Percentiles rank a stretch among this genome's conserved stretches.
Conservation (phyloP, 352 stramenopile species). For the Phytophthora lateralis region DNA sequence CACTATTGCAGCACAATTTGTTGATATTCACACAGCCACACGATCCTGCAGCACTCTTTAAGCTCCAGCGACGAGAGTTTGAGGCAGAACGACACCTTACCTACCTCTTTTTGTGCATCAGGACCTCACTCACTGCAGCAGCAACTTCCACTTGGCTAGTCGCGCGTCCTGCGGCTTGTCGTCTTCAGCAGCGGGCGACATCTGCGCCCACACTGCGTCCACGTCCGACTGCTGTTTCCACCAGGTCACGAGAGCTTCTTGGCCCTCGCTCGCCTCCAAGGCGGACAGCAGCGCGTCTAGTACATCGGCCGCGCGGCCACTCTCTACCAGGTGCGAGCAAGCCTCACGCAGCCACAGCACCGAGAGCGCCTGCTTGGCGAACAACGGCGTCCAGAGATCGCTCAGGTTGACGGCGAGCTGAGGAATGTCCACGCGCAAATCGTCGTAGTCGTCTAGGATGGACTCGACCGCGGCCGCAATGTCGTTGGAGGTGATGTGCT, state of each 20-base stretch:
- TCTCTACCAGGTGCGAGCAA: conserved; percentile 44
- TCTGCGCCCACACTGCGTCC: conserved; percentile 40
- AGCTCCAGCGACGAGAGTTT: not conserved
- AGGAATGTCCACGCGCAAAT: conserved; percentile 80
- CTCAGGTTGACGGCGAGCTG: conserved; percentile 59
- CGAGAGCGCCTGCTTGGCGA: conserved; percentile 52
- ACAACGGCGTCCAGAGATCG: conserved; percentile 66
- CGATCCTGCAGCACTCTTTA: not conserved
- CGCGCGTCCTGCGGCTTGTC: conserved; percentile 29
- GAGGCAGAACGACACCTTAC: not conserved
- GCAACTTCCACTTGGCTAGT: conserved; percentile 37
- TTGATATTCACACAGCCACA: conserved; percentile 35
- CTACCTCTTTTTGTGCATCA: not conserved
- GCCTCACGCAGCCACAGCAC: conserved; percentile 59
- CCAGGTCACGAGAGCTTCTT: conserved; percentile 54
- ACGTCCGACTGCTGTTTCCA: conserved; percentile 50
- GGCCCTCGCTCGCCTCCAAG: conserved; percentile 36
- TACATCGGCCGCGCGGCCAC: conserved; percentile 55
- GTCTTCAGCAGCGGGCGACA: conserved; percentile 18
- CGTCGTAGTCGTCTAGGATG: conserved; percentile 71
- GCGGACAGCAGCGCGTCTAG: conserved; percentile 47
- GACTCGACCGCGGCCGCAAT: conserved; percentile 60
- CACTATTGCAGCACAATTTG: conserved; percentile 23
- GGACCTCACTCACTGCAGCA: conserved; percentile 27
- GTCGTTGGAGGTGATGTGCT: conserved; percentile 57